Evolutionary conservation across 768 basidiomycete species (phyloP).

Genomic region (Suillus occidentalis): DNA sequence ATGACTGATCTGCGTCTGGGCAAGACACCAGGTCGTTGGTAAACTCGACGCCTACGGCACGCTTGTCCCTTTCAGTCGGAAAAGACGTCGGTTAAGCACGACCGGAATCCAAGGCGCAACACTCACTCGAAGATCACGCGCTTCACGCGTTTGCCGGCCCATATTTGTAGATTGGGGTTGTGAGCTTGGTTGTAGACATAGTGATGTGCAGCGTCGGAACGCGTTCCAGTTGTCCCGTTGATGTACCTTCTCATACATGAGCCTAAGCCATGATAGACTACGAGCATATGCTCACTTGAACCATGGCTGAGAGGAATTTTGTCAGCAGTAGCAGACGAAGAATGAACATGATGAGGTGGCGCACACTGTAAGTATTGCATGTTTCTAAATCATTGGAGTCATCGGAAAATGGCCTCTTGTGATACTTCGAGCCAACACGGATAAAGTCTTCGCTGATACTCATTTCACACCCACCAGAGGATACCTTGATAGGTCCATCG

Average conservation of each 20-base stretch:
- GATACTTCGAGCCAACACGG: constrained; percentile 44
- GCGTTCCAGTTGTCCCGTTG: constrained; percentile 39
- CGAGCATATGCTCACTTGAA: constrained; percentile 17
- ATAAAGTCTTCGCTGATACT: constrained; percentile 45
- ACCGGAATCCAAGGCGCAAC: not conserved
- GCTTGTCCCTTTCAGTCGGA: constrained; percentile 24
- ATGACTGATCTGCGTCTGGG: constrained; percentile 10
- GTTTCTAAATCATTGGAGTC: constrained; percentile 48
- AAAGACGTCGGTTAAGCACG: not conserved
- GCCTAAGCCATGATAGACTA: not conserved
- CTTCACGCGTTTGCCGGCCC: constrained; percentile 34
- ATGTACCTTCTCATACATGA: constrained; percentile 46
- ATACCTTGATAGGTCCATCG: constrained; percentile 24
- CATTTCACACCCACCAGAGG: constrained; percentile 23
- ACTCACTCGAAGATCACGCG: constrained; percentile 38
- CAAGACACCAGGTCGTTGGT: constrained; percentile 25
- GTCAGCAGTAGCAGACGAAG: not conserved
- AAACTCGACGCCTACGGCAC: constrained; percentile 41
- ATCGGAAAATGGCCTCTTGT: constrained; percentile 43
- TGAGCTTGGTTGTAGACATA: constrained; percentile 37
- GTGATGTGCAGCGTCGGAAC: constrained; percentile 33
- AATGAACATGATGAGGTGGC: constrained; percentile 1
- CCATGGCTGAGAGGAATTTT: constrained; percentile 13
- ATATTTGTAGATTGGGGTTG: constrained; percentile 30
- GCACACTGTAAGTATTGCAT: constrained; percentile 25